Percentiles rank a stretch among this genome's conserved stretches.
Evolutionary conservation across 306 rosid genomes (phyloP).

Genomic region (Fagus sylvatica): DNA sequence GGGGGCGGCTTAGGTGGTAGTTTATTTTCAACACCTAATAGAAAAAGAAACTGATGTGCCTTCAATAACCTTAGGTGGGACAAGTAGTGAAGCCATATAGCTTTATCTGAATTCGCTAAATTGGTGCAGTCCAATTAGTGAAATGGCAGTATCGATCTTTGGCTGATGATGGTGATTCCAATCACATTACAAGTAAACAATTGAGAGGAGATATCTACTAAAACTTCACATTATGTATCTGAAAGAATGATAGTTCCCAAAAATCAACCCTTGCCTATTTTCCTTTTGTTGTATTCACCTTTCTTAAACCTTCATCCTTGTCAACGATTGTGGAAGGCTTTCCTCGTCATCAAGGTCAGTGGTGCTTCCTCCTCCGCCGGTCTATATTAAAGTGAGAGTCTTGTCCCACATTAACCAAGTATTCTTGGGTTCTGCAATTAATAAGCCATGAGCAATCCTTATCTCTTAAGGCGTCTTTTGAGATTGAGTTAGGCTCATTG

Average conservation of each 20-base stretch:
- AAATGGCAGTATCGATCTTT: background rate
- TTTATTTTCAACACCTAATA: background rate
- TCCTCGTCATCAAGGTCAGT: too few relatives aligned
- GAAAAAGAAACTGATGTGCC: background rate
- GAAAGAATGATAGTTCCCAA: constrained; percentile 3
- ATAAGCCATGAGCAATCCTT: too few relatives aligned
- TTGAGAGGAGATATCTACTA: background rate
- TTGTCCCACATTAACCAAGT: too few relatives aligned
- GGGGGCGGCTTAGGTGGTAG: background rate
- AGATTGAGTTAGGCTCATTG: too few relatives aligned
- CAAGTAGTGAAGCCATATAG: background rate
- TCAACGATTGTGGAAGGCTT: constrained; percentile 58
- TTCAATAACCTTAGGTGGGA: background rate
- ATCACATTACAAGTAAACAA: background rate
- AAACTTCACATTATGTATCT: constrained; percentile 6
- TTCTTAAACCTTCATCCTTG: constrained; percentile 83
- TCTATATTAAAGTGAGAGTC: too few relatives aligned
- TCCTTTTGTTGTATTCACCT: constrained; percentile 48
- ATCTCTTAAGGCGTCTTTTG: too few relatives aligned
- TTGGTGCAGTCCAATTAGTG: background rate
- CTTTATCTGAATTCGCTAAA: background rate
- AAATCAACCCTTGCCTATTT: constrained; percentile 15
- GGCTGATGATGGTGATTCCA: background rate
- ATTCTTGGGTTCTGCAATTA: too few relatives aligned
- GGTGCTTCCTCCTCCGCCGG: too few relatives aligned